Conservation (phyloP, 2,329 filamentous ascomycete species). For the Stachybotrys chartarum region DNA sequence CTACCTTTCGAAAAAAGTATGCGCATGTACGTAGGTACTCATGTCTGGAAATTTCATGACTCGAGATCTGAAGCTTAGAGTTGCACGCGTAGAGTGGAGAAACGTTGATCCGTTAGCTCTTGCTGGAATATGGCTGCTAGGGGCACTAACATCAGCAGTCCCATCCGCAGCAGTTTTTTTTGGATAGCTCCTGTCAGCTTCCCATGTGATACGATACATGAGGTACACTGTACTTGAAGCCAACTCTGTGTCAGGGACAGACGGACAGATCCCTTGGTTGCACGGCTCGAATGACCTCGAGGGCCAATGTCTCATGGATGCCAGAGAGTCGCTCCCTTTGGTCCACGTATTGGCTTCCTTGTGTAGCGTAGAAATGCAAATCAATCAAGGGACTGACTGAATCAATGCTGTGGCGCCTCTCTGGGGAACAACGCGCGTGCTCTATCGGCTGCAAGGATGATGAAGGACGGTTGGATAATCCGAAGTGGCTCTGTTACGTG, state of each 20-base stretch:
- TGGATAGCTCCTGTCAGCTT: no score
- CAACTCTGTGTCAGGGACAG: no score
- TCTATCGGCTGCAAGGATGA: not conserved
- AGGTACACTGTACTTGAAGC: no score
- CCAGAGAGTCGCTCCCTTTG: no score
- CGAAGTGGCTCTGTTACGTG: not conserved
- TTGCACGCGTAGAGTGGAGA: constrained; percentile 11
- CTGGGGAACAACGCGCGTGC: not conserved
- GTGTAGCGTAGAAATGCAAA: not conserved
- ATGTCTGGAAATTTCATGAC: constrained; percentile 15
- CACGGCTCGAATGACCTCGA: no score
- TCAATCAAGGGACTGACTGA: not conserved
- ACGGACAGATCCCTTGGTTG: no score
- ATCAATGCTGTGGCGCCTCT: not conserved
- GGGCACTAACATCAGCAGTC: no score
- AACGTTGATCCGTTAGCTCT: constrained; percentile 7
- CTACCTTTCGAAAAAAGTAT: not conserved
- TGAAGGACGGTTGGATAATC: not conserved
- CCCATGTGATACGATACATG: no score
- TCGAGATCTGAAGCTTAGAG: not conserved
- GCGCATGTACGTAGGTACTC: not conserved
- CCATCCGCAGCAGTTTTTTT: no score
- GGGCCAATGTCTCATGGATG: no score
- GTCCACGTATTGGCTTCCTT: not conserved
- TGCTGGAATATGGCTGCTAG: not conserved